Evolutionary conservation across 129 eudicot genomes (phyloP).

Genomic region (Ambrosia trifida): DNA sequence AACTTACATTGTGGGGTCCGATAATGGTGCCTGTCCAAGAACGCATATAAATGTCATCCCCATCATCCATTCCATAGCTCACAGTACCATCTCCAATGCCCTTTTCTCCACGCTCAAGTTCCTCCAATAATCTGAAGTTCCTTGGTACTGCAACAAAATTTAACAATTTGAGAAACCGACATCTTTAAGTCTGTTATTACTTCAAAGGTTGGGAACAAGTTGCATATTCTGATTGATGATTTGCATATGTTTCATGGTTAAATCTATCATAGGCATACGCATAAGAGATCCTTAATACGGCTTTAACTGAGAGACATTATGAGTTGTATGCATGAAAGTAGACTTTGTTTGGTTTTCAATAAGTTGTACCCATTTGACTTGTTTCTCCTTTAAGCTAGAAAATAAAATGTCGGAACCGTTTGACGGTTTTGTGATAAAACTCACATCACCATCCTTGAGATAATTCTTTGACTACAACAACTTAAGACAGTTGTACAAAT

Average conservation of each 20-base stretch:
- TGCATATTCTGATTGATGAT: background rate
- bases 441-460: background rate
- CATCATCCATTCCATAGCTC: conserved; percentile 94
- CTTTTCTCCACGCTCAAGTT: conserved; percentile 92
- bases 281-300: background rate
- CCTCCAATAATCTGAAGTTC: conserved; percentile 86
- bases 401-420: background rate
- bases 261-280: background rate
- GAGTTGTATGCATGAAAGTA: background rate
- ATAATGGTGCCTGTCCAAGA: conserved; percentile 93
- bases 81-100: conserved; percentile 94
- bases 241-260: background rate
- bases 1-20: conserved; percentile 81
- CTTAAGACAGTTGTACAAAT: background rate
- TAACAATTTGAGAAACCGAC: background rate
- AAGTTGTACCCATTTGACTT: background rate
- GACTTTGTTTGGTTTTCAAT: background rate
- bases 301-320: background rate
- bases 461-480: background rate
- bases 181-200: background rate
- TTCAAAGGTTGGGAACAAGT: background rate
- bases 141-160: conserved; percentile 64
- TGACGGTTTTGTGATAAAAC: background rate
- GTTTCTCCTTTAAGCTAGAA: background rate
- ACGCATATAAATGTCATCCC: conserved; percentile 90